phyloP scores from a whole-genome alignment of 2,329 filamentous ascomycete species.

The Colletotrichum eremochloae region DNA sequence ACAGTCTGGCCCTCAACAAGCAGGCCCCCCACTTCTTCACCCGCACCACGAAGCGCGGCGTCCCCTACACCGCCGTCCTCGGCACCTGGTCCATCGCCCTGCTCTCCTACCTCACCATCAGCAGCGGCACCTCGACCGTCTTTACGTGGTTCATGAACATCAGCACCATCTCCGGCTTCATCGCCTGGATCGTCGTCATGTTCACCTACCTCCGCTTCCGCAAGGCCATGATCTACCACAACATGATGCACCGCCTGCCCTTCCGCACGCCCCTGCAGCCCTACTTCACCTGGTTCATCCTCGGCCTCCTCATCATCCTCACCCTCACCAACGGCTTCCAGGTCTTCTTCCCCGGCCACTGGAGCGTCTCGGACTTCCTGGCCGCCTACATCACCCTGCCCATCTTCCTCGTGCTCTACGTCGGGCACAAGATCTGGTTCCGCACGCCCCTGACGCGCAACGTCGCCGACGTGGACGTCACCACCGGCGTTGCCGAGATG shows the following conservation, averaged over 20 bases:
- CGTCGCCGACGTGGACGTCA: slow-evolving; percentile 66
- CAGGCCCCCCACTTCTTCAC: slow-evolving; percentile 75
- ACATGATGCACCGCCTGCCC: slow-evolving; percentile 63
- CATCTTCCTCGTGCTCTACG: slow-evolving; percentile 71
- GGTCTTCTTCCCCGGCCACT: slow-evolving; percentile 77
- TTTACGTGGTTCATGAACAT: slow-evolving; percentile 81
- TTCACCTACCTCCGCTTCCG: slow-evolving; percentile 72
- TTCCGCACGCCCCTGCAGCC: slow-evolving; percentile 69
- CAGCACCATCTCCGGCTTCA: slow-evolving; percentile 72
- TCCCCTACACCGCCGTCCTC: slow-evolving; percentile 69
- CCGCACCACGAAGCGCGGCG: slow-evolving; percentile 70
- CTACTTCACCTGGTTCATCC: slow-evolving; percentile 73
- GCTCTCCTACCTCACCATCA: slow-evolving; percentile 78
- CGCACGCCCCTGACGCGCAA: slow-evolving; percentile 59
- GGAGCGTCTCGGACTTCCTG: slow-evolving; percentile 74
- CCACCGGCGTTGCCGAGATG: slow-evolving; percentile 73
- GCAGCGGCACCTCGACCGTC: slow-evolving; percentile 71
- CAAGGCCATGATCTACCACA: slow-evolving; percentile 66
- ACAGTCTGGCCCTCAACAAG: slow-evolving; percentile 75
- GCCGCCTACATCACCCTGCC: slow-evolving; percentile 74
- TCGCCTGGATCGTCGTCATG: slow-evolving; percentile 72
- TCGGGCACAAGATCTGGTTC: slow-evolving; percentile 69
- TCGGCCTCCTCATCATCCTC: slow-evolving; percentile 72
- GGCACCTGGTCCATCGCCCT: slow-evolving; percentile 71
- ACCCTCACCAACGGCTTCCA: slow-evolving; percentile 82